phyloP scores from a whole-genome alignment of 257 asterid species.

The Scutellaria minor region DNA sequence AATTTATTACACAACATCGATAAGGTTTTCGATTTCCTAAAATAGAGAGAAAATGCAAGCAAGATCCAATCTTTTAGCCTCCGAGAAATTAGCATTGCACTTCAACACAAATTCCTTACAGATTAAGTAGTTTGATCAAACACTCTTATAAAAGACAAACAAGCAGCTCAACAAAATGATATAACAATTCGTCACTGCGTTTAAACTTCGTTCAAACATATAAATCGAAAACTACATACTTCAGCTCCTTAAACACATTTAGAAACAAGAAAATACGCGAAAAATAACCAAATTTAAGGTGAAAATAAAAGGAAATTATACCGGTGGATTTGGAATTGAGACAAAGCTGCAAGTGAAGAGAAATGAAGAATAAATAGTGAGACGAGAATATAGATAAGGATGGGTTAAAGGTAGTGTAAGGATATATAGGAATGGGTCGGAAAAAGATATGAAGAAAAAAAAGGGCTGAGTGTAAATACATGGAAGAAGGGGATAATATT shows the following conservation, averaged over 20 bases:
- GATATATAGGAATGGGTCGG: conserved; percentile 30
- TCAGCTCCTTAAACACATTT: no score
- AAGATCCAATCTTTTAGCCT: not conserved
- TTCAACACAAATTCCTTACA: no score
- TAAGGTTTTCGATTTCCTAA: not conserved
- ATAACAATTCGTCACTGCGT: not conserved
- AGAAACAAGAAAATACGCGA: not conserved
- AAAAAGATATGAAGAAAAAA: not conserved
- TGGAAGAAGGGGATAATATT: not conserved
- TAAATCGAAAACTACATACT: not conserved
- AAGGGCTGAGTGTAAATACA: not conserved
- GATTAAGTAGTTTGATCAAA: not conserved
- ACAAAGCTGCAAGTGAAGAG: not conserved
- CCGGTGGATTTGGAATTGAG: conserved; percentile 1
- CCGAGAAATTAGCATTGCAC: not conserved
- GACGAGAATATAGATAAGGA: conserved; percentile 24
- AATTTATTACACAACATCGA: not conserved
- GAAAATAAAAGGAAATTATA: not conserved
- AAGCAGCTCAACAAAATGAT: not conserved
- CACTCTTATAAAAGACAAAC: not conserved
- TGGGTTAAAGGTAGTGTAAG: not conserved
- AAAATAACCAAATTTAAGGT: not conserved
- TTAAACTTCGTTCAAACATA: not conserved
- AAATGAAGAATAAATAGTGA: conserved; percentile 20
- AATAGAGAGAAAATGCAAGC: not conserved